A percentile compares a stretch with the other conserved stretches of the same genome.
These are phyloP conservation scores for Monosporozyma servazzii DNA, from an alignment of 805 yeast species.

Conservation along the genomic window DNA sequence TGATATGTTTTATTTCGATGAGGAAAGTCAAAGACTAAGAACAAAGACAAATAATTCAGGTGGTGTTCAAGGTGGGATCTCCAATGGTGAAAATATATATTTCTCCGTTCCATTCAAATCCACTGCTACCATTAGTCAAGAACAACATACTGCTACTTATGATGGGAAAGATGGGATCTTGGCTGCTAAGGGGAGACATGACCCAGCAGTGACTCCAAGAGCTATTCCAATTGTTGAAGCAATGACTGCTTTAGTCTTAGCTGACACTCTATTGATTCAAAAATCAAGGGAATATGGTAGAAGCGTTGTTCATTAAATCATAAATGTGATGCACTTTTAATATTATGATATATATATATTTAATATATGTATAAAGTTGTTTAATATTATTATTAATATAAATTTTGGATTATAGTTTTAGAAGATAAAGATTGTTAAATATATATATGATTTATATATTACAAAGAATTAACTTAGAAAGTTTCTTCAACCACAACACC, in stretches of 20 bases:
- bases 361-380: no score
- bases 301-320: conserved; percentile 24
- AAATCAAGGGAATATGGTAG: conserved; percentile 63
- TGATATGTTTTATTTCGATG: conserved; percentile 68
- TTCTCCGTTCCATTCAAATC: conserved; percentile 96
- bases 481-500: conserved; percentile 73
- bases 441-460: no score
- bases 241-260: conserved; percentile 91
- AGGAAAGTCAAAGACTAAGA: conserved; percentile 53
- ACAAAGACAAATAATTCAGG: conserved; percentile 90
- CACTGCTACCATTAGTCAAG: conserved; percentile 94
- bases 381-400: no score
- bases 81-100: conserved; percentile 92
- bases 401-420: not conserved
- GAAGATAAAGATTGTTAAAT: not conserved
- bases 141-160: conserved; percentile 80
- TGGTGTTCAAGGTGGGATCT: conserved; percentile 96
- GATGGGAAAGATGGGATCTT: conserved; percentile 81
- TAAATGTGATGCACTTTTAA: not conserved
- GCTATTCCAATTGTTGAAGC: conserved; percentile 98
- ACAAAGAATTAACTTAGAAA: conserved; percentile 16
- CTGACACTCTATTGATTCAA: conserved; percentile 79
- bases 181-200: conserved; percentile 97
- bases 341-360: not conserved
- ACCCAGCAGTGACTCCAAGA: conserved; percentile 96